A percentile compares a stretch with the other conserved stretches of the same genome.
These are phyloP conservation scores for Ephemerocybe angulata DNA, from an alignment of 768 basidiomycete genomes.

Conservation along the genomic window DNA sequence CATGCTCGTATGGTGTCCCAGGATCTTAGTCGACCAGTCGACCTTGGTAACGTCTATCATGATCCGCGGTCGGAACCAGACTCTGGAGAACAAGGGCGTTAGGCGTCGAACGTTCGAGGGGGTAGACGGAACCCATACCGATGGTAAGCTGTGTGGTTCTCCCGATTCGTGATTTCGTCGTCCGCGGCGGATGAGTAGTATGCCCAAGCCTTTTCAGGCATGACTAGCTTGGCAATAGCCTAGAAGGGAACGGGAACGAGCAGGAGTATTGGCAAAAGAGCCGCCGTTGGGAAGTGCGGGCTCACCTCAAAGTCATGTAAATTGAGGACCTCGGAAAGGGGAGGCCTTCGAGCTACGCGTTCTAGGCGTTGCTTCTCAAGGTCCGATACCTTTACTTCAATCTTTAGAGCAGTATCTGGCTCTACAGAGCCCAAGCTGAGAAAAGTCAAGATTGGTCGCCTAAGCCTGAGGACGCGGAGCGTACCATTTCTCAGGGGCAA, in stretches of 20 bases:
- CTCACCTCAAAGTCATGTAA: slow-evolving; percentile 91
- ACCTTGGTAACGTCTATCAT: slow-evolving; percentile 81
- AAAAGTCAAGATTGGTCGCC: neutral
- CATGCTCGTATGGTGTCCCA: slow-evolving; percentile 72
- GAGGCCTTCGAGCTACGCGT: slow-evolving; percentile 60
- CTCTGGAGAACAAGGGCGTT: slow-evolving; percentile 30
- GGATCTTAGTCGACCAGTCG: slow-evolving; percentile 81
- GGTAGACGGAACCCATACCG: slow-evolving; percentile 40
- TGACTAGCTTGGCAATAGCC: slow-evolving; percentile 79
- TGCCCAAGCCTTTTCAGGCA: slow-evolving; percentile 90
- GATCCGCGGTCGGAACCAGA: slow-evolving; percentile 91
- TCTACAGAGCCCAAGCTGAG: slow-evolving; percentile 69
- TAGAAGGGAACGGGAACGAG: slow-evolving; percentile 23
- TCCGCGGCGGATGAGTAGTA: slow-evolving; percentile 97
- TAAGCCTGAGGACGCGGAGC: neutral
- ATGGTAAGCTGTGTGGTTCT: slow-evolving; percentile 91
- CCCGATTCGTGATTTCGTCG: slow-evolving; percentile 86
- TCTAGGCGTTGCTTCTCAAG: slow-evolving; percentile 68
- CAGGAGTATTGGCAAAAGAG: neutral
- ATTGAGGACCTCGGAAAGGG: slow-evolving; percentile 76
- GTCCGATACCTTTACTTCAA: slow-evolving; percentile 59
- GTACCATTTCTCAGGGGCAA: slow-evolving; percentile 86
- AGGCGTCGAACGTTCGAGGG: neutral
- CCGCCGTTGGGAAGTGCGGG: neutral
- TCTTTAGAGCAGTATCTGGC: slow-evolving; percentile 58